A percentile compares a stretch with the other conserved stretches of the same genome.
Evolutionary conservation across 1,139 yeast genomes (phyloP).

Genomic region (Saccharomyces hybrid): DNA sequence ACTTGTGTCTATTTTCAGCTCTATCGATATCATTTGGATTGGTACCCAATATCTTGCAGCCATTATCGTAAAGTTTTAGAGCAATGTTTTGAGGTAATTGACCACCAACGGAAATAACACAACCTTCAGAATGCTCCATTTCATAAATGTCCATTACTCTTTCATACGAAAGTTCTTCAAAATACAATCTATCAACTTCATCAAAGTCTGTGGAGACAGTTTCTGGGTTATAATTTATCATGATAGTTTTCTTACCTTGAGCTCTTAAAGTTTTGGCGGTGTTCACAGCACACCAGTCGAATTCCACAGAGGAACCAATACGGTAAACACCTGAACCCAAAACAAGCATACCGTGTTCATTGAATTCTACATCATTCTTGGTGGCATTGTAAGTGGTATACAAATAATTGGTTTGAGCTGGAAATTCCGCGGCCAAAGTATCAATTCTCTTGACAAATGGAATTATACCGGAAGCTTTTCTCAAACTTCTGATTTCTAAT

Average conservation of each 20-base stretch:
- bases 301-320: slow-evolving; percentile 96
- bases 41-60: slow-evolving; percentile 88
- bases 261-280: slow-evolving; percentile 91
- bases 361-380: slow-evolving; percentile 71
- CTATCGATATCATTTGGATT: slow-evolving; percentile 90
- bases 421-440: slow-evolving; percentile 97
- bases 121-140: slow-evolving; percentile 80
- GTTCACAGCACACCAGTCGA: slow-evolving; percentile 98
- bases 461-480: slow-evolving; percentile 69
- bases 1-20: slow-evolving; percentile 98
- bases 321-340: slow-evolving; percentile 97
- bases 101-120: slow-evolving; percentile 95
- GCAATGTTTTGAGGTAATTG: slow-evolving; percentile 98
- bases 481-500: slow-evolving; percentile 68
- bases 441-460: slow-evolving; percentile 97
- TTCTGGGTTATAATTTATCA: slow-evolving; percentile 97
- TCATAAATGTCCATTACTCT: slow-evolving; percentile 97
- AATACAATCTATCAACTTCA: slow-evolving; percentile 93
- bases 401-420: slow-evolving; percentile 90
- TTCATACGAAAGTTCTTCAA: slow-evolving; percentile 90
- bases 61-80: slow-evolving; percentile 66
- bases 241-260: slow-evolving; percentile 80
- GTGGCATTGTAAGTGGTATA: slow-evolving; percentile 95
- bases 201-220: slow-evolving; percentile 97
- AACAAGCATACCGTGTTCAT: slow-evolving; percentile 89